Evolutionary conservation across 192 early-diverging fungal species (phyloP), one percentile per base, ranked within the genome.

Genomic region (Oehlia diaphana): DNA sequence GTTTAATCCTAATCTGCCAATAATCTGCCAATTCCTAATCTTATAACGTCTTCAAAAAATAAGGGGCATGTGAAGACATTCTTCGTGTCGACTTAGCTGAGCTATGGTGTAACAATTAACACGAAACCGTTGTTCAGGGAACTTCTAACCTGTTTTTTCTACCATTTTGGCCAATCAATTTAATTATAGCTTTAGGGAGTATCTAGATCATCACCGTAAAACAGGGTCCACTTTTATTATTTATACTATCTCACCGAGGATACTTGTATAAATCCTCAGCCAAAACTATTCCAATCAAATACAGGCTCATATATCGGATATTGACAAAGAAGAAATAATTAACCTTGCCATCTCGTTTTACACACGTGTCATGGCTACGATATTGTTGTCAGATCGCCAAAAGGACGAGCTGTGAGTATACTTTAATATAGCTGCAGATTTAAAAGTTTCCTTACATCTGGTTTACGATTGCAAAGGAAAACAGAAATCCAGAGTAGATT

Each of bases 351-450:
- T 63, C 76, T 81, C 83, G 81, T 79, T 81, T 13, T n/a, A 72
- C 16, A 67, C 61, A 79, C 78, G 67, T 58, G 73, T 63, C 58
- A 83, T 85, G 81, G 79, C 87, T 78, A 88, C 84, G 61, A 83
- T 89, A 68, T 84, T 94, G 63, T 84, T 94, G 63, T 92, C 90
- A 76, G 91, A 92, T 64, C 88, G 93, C 78, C 91, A 94, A 86
- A 88, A 89, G 74, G 91, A 93, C 68, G 93, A 94, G 83, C 86
- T 94, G 90, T 90, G 87, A 88, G 88, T 88, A 49, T 68, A 9
- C 62, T 49, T 67, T 23, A 12, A 31, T 81, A 6, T 8, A 42
- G 19, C 14, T 21, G 14, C 26, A 19, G 9, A 14, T 79, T 82
- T 80, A 86, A 81, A 71, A 64, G 3, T 47, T n/a, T 81, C 64